Base-by-base conservation (phyloP, 2,329 filamentous ascomycete species). In the Colletotrichum sp. region DNA sequence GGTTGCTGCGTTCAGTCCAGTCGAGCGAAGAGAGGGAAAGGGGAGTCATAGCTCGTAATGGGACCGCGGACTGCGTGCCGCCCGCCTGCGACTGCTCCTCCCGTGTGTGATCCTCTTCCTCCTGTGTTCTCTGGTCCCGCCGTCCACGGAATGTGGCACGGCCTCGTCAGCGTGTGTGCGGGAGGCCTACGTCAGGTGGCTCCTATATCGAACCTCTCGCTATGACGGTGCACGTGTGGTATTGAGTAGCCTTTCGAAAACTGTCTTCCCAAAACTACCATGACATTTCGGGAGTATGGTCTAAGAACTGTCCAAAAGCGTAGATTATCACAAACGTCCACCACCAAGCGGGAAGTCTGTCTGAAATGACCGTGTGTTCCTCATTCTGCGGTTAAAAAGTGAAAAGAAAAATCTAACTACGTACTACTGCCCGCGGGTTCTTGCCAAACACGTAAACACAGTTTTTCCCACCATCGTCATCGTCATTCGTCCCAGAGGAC, bases 311-410 rank as follows among this genome's bases (percentile, higher is more conserved):
- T 38, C 34, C 34, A 38, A 16, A 38, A 38, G 34, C 34, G 34
- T 10, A 43, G 18, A 43, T 43, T 43, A 43, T 43, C 36, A 43
- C 36, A 3, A 16, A 16, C 16, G 36, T 43, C 36, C 38, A 43
- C 18, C 52, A 16, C 52, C 24, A 26, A 56, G 52, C 24, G 26
- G 34, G 34, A 65, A 18, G 18, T 13, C 30, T 18, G 48, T 71
- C 69, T 73, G 70, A 73, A 75, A 68, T 75, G 62, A 72, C 62
- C 56, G 64, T 73, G 70, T 56, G 36, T 67, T 75, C 64, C 26
- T 58, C 56, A 72, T 67, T 72, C 30, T 66, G 72, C 72, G 48
- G 32, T 28, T 36, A 32, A 62, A n/a, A 18, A 12, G 38, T 43
- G 18, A 30, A 32, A 32, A 28, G 8, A 28, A 67, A 66, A 38